Percentiles rank a stretch among this genome's conserved stretches.
Evolutionary conservation across 164 flowering plant genomes (phyloP).

Genomic region (Cinnamomum micranthum): DNA sequence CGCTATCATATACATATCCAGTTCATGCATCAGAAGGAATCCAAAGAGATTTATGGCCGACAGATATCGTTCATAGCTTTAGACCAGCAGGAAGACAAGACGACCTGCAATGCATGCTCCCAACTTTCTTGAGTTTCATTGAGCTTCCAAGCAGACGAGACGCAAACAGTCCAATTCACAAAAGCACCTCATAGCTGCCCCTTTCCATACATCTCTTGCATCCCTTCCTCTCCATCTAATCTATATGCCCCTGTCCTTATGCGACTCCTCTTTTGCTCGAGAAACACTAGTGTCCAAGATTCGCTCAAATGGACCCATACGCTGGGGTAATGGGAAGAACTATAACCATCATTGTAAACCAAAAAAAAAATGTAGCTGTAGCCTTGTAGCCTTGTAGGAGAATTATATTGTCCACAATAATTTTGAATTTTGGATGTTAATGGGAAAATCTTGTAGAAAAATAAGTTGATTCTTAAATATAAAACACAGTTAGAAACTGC

Average conservation of each 20-base stretch:
- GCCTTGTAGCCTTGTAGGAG: too few species aligned
- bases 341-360: too few species aligned
- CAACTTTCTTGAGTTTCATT: not conserved
- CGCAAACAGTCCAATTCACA: slow-evolving; percentile 4
- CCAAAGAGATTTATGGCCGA: not conserved
- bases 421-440: too few species aligned
- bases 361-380: too few species aligned
- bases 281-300: too few species aligned
- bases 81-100: not conserved
- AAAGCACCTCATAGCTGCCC: not conserved
- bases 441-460: too few species aligned
- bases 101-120: slow-evolving; percentile 6
- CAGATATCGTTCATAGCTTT: not conserved
- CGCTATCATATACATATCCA: not conserved
- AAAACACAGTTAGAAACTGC: too few species aligned
- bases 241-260: not conserved
- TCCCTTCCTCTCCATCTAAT: not conserved
- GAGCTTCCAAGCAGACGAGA: slow-evolving; percentile 5
- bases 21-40: not conserved
- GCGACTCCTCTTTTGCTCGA: not conserved
- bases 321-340: too few species aligned
- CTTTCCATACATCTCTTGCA: not conserved
- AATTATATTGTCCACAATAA: too few species aligned
- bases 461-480: too few species aligned
- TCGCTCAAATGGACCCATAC: too few species aligned